These are phyloP conservation scores for Arthroderma sp. DNA, from an alignment of 2,329 filamentous ascomycete species.

Conservation along the genomic window DNA sequence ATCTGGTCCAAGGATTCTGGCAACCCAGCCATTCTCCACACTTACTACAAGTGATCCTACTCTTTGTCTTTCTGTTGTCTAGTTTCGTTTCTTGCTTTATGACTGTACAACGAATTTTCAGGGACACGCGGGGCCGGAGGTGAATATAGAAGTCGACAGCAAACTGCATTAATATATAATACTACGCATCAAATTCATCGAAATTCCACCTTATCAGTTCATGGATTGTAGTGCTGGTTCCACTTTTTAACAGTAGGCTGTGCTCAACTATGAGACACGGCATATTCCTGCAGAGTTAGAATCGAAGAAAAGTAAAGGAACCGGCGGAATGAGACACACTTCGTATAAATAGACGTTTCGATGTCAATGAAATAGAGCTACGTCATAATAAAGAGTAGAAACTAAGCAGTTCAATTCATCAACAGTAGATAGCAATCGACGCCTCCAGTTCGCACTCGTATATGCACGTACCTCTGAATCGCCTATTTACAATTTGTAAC, in stretches of 20 bases:
- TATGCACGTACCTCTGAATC: background rate
- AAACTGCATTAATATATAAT: background rate
- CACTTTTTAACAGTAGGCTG: too few species aligned
- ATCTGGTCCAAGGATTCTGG: conserved; percentile 8
- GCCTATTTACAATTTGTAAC: background rate
- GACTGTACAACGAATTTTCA: background rate
- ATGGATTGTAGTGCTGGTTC: too few species aligned
- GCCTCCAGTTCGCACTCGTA: background rate
- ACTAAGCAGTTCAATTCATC: background rate
- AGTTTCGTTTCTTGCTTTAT: background rate
- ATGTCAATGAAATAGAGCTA: too few species aligned
- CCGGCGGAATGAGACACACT: too few species aligned
- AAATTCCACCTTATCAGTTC: background rate
- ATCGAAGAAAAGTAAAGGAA: too few species aligned
- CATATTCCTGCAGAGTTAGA: too few species aligned
- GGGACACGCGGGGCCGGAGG: background rate
- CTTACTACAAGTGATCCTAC: background rate
- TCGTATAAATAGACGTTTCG: too few species aligned
- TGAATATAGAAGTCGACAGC: background rate
- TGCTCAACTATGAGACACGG: too few species aligned
- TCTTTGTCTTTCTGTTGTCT: background rate
- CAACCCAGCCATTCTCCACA: conserved; percentile 5
- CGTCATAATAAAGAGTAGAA: background rate
- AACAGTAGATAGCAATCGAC: background rate
- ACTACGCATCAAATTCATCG: background rate